Percentiles rank a stretch among this genome's conserved stretches.
Conservation (phyloP, 768 basidiomycete species). For the Hypholoma sublateritium region DNA sequence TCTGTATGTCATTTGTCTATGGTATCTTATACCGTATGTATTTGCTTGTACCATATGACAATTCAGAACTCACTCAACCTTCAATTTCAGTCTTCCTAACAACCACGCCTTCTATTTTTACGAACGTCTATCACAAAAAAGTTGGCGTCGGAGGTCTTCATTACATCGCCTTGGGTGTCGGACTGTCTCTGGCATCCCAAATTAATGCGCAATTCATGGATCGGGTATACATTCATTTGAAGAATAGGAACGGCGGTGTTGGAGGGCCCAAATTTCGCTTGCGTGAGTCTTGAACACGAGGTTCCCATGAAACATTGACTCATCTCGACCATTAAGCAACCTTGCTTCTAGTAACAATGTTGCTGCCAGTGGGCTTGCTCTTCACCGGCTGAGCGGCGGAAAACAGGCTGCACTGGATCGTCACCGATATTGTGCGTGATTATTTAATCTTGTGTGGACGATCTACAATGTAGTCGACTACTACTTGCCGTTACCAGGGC, state of each 20-base stretch:
- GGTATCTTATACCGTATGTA: slow-evolving; percentile 58
- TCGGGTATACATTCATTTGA: slow-evolving; percentile 48
- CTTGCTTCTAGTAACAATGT: slow-evolving; percentile 56
- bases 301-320: background rate
- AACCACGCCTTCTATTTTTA: slow-evolving; percentile 60
- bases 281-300: slow-evolving; percentile 31
- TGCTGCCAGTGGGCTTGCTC: slow-evolving; percentile 67
- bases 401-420: slow-evolving; percentile 64
- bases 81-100: slow-evolving; percentile 58
- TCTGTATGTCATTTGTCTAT: slow-evolving; percentile 72
- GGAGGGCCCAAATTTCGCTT: slow-evolving; percentile 50
- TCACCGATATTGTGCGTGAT: slow-evolving; percentile 56
- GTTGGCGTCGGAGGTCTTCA: slow-evolving; percentile 64
- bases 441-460: background rate
- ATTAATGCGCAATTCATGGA: slow-evolving; percentile 59
- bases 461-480: background rate
- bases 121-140: slow-evolving; percentile 48
- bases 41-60: background rate
- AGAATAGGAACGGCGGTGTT: slow-evolving; percentile 45
- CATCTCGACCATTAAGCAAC: slow-evolving; percentile 37
- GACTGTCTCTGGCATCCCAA: slow-evolving; percentile 52
- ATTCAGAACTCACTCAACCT: background rate
- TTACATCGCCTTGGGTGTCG: slow-evolving; percentile 72
- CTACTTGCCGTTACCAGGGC: slow-evolving; percentile 36
- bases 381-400: slow-evolving; percentile 73